A percentile compares a stretch with the other conserved stretches of the same genome.
phyloP scores from a whole-genome alignment of 495 filamentous ascomycete genomes.

The Ascodesmis nigricans region DNA sequence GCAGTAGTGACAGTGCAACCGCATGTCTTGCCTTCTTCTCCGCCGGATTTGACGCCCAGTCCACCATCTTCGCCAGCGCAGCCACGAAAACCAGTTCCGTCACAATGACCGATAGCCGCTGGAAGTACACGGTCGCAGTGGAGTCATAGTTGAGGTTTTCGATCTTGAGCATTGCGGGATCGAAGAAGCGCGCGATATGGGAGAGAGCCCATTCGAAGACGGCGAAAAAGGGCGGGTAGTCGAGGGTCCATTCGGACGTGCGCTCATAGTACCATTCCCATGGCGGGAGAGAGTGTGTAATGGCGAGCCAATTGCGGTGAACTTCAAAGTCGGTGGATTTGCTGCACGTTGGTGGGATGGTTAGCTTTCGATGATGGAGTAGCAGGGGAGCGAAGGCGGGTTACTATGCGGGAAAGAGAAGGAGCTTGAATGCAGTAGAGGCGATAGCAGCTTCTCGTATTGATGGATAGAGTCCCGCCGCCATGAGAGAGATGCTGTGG shows the following conservation, averaged over 20 bases:
- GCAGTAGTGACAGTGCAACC: conserved; percentile 67
- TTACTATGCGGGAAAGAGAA: conserved; percentile 96
- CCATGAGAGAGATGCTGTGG: no score
- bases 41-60: no score
- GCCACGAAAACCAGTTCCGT: conserved; percentile 67
- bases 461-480: conserved; percentile 12
- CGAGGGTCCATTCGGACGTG: conserved; percentile 96
- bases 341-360: conserved; percentile 28
- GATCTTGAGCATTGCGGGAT: conserved; percentile 66
- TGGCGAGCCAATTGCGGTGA: conserved; percentile 92
- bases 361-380: not conserved
- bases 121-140: conserved; percentile 84
- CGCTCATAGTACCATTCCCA: conserved; percentile 93
- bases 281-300: conserved; percentile 69
- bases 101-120: conserved; percentile 66
- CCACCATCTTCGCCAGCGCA: conserved; percentile 65
- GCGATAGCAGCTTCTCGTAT: conserved; percentile 50
- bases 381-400: conserved; percentile 24
- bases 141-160: conserved; percentile 63
- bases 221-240: conserved; percentile 96
- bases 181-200: conserved; percentile 49
- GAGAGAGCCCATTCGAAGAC: conserved; percentile 89
- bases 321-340: conserved; percentile 99
- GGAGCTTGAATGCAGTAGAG: conserved; percentile 73
- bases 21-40: no score